Percentiles rank a stretch among this genome's conserved stretches.
Conservation (phyloP, 306 rosid species). For the Cucurbita pepo region DNA sequence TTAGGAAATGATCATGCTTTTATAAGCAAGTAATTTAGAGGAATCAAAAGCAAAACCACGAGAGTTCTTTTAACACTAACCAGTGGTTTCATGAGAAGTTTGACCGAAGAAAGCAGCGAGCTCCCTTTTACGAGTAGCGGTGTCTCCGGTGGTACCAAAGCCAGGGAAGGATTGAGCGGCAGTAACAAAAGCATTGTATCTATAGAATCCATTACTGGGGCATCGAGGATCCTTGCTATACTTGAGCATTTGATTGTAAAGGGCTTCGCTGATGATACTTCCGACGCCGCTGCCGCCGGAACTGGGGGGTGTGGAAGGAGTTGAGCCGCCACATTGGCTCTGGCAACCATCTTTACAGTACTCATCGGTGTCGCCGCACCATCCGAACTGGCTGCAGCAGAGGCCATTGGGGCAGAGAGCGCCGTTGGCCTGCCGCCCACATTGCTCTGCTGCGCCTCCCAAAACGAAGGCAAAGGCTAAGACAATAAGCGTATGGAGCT, state of each 20-base stretch:
- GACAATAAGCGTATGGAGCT: not conserved
- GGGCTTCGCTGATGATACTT: slow-evolving; percentile 4
- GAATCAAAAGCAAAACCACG: too few species aligned
- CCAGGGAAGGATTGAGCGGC: slow-evolving; percentile 21
- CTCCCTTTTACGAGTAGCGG: slow-evolving; percentile 15
- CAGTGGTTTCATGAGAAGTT: slow-evolving; percentile 29
- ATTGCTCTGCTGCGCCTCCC: slow-evolving; percentile 22
- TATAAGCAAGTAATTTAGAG: too few species aligned
- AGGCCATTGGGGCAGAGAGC: slow-evolving; percentile 23
- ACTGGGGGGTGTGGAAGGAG: not conserved
- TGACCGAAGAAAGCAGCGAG: slow-evolving; percentile 21
- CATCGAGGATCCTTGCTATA: slow-evolving; percentile 19
- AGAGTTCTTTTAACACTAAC: not conserved
- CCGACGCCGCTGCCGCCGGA: not conserved
- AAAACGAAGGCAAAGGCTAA: not conserved
- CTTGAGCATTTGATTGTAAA: slow-evolving; percentile 20
- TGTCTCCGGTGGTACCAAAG: slow-evolving; percentile 26
- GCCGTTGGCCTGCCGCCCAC: slow-evolving; percentile 34
- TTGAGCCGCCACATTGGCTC: slow-evolving; percentile 16
- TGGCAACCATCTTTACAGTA: slow-evolving; percentile 18
- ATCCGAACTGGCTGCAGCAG: slow-evolving; percentile 40
- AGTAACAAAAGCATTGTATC: slow-evolving; percentile 25
- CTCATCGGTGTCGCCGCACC: slow-evolving; percentile 18
- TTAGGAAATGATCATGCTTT: too few species aligned
- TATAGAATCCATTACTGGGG: slow-evolving; percentile 26